Percentiles rank a stretch among this genome's conserved stretches.
These are phyloP conservation scores for Aureobasidium sp. DNA, from an alignment of 2,329 filamentous ascomycete genomes.

Conservation along the genomic window DNA sequence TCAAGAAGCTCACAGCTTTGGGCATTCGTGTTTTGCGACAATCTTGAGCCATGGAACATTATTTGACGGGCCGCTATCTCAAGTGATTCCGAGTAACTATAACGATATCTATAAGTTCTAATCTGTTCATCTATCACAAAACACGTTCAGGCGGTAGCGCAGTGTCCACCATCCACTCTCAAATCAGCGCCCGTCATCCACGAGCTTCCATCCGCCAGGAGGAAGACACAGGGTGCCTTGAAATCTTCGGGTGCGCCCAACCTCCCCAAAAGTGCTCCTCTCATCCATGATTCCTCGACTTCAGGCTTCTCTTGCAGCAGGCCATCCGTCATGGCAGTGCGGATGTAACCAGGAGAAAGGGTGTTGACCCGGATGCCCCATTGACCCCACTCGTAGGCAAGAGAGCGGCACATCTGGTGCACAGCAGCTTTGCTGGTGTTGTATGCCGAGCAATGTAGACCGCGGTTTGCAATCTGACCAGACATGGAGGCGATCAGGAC, in stretches of 20 bases:
- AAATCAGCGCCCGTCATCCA: constrained; percentile 64
- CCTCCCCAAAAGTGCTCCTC: constrained; percentile 44
- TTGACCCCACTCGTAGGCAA: constrained; percentile 24
- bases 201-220: constrained; percentile 57
- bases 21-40: too few species aligned
- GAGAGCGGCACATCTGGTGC: constrained; percentile 29
- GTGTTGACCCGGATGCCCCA: constrained; percentile 26
- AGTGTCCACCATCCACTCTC: constrained; percentile 63
- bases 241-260: constrained; percentile 50
- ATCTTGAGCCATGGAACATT: too few species aligned
- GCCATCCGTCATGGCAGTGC: constrained; percentile 29
- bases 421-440: constrained; percentile 23
- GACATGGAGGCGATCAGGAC: constrained; percentile 53
- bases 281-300: constrained; percentile 46
- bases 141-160: constrained; percentile 28
- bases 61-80: too few species aligned
- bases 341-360: constrained; percentile 25
- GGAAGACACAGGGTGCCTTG: constrained; percentile 57
- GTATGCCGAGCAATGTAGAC: constrained; percentile 28
- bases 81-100: too few species aligned
- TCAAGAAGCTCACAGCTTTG: neutral
- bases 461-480: constrained; percentile 65
- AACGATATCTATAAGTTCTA: neutral
- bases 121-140: neutral
- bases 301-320: constrained; percentile 36